Evolutionary conservation across 2,329 filamentous ascomycete species (phyloP), one percentile per base, ranked within the genome.

Genomic region (Fusarium subglutinans): DNA sequence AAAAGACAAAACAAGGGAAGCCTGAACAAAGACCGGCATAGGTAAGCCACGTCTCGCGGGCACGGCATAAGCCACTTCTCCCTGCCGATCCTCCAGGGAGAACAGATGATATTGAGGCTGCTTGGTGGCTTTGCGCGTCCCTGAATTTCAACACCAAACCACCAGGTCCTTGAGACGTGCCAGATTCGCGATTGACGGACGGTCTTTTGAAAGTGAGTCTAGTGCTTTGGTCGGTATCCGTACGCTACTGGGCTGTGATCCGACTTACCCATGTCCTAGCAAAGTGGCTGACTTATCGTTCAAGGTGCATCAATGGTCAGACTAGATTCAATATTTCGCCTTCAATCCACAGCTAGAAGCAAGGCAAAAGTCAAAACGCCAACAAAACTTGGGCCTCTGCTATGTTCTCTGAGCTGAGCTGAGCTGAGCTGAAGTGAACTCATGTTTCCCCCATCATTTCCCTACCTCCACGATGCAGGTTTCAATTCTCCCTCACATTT

Each of bases 1-100:
- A 76, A 77, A 57, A 50, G 47, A 58, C 53, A 63, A 72, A 75
- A 63, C 66, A 62, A 62, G 57, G 60, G 54, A 45, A 51, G 51
- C 67, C 66, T 45, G 66, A 69, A 73, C 63, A 57, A 63, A 50
- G 62, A 55, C 72, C 56, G 28, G 47, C 65, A 61, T 41, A 48
- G n/a, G 43, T n/a, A 77, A 77, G 76, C 75, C 75, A 77, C 73
- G 75, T 69, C 75, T 68, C 47, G 43, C 47, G 58, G 66, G 63
- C 55, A 59, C 55, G 38, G 61, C 71, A 64, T 65, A 57, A 70
- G 72, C 72, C 74, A 77, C 63, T 72, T 59, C 57, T 58, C 60
- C 48, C 51, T 63, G 68, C 47, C 51, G 66, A 77, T 69, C 72
- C 50, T 53, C 55, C 33, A 53, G 58, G 64, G 65, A 63, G 68